Evolutionary conservation across 2,329 filamentous ascomycete genomes (phyloP).

Genomic region (Hymenoscyphus occultus): DNA sequence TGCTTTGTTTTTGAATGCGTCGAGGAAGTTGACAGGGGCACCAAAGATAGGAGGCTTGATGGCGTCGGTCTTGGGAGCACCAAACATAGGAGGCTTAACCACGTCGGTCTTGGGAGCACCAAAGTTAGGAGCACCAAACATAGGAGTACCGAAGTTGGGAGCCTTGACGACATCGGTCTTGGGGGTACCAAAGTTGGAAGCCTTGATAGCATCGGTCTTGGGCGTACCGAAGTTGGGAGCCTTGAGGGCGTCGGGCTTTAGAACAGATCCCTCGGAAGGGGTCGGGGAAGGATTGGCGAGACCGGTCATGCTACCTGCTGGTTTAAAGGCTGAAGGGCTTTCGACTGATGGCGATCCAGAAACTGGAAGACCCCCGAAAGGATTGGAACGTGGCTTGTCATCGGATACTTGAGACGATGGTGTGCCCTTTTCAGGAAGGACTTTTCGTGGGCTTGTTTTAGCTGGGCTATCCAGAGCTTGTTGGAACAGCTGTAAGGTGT

Average conservation of each 20-base stretch:
- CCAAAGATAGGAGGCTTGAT: constrained; percentile 31
- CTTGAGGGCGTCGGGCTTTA: not conserved
- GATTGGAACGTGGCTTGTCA: constrained; percentile 29
- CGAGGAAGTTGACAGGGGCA: constrained; percentile 25
- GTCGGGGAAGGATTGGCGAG: not conserved
- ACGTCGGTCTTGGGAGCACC: constrained; percentile 12
- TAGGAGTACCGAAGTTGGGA: constrained; percentile 25
- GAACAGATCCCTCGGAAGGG: not conserved
- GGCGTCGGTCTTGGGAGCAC: constrained; percentile 5
- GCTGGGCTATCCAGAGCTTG: constrained; percentile 32
- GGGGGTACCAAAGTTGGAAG: constrained; percentile 6
- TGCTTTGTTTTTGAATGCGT: constrained; percentile 28
- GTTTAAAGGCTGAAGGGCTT: not conserved
- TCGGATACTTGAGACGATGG: constrained; percentile 14
- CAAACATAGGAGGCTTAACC: constrained; percentile 8
- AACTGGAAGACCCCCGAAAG: constrained; percentile 29
- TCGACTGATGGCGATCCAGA: constrained; percentile 12
- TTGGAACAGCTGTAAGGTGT: constrained; percentile 35
- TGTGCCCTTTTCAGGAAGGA: constrained; percentile 16
- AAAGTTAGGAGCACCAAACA: constrained; percentile 19
- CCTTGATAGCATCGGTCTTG: not conserved
- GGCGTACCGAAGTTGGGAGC: too few species aligned
- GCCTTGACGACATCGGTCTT: constrained; percentile 22
- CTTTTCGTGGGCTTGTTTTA: constrained; percentile 26
- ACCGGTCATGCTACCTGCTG: not conserved